A percentile compares a stretch with the other conserved stretches of the same genome.
Conservation (phyloP, 2,329 filamentous ascomycete genomes). For the Claviceps sp. region DNA sequence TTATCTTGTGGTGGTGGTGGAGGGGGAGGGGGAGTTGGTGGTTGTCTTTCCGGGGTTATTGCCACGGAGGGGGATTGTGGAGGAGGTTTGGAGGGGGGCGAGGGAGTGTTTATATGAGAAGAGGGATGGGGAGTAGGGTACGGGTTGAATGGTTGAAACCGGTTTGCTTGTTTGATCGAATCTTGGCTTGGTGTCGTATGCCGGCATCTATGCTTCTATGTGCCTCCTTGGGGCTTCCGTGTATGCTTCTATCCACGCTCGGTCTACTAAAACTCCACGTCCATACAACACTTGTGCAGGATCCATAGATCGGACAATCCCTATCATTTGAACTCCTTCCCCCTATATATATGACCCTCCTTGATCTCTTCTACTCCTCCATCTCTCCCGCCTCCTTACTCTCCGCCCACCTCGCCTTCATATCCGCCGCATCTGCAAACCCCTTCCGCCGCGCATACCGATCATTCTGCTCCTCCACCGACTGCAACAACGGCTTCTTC, state of each 20-base stretch:
- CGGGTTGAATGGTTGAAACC: not conserved
- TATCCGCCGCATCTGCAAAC: conserved; percentile 37
- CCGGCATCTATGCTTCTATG: too few species aligned
- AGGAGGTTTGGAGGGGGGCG: conserved; percentile 81
- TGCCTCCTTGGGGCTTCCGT: too few species aligned
- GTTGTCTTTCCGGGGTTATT: conserved; percentile 86
- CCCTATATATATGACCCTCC: not conserved
- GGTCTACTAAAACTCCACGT: conserved; percentile 3
- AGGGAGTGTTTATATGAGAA: conserved; percentile 64
- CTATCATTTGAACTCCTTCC: too few species aligned
- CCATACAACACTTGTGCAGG: not conserved
- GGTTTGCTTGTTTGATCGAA: too few species aligned
- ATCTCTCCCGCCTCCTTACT: conserved; percentile 16
- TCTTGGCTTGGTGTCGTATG: too few species aligned
- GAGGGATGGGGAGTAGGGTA: conserved; percentile 10
- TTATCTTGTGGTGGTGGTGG: conserved; percentile 80
- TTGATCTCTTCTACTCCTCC: conserved; percentile 11
- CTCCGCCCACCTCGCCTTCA: conserved; percentile 21
- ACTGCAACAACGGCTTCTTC: conserved; percentile 33
- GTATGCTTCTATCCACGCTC: not conserved
- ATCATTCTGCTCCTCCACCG: conserved; percentile 44
- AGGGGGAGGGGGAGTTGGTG: conserved; percentile 75
- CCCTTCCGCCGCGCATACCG: conserved; percentile 49
- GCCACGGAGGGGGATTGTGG: conserved; percentile 60
- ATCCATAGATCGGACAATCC: too few species aligned